These are phyloP conservation scores for Phytopythium montanum DNA, from an alignment of 352 stramenopile species.

Conservation along the genomic window DNA sequence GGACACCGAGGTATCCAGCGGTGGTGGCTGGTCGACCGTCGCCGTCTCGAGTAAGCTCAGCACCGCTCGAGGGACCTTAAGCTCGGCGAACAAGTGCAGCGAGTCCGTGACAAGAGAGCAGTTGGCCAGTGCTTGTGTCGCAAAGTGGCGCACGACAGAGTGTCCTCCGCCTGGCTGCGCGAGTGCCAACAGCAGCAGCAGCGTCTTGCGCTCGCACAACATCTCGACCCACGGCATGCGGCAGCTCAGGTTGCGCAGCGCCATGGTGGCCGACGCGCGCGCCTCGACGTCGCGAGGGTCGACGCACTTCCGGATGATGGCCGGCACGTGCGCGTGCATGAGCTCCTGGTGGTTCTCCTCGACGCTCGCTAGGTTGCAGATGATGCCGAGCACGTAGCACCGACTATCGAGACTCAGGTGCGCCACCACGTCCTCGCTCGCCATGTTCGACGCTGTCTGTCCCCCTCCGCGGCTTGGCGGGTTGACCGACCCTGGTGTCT, in stretches of 20 bases:
- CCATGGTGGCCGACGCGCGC: conserved; percentile 67
- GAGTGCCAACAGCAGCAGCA: conserved; percentile 58
- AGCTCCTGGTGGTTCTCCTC: conserved; percentile 81
- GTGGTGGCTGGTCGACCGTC: conserved; percentile 1
- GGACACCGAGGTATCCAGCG: background rate
- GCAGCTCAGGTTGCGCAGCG: conserved; percentile 69
- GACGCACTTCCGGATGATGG: conserved; percentile 69
- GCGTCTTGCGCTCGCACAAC: conserved; percentile 67
- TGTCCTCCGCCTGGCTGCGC: conserved; percentile 36
- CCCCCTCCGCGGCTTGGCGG: background rate
- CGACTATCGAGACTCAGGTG: conserved; percentile 30
- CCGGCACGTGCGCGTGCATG: conserved; percentile 64
- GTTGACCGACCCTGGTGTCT: background rate
- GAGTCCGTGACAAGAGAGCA: conserved; percentile 76
- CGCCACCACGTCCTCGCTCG: conserved; percentile 5
- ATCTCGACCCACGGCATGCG: conserved; percentile 75
- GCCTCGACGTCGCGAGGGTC: conserved; percentile 58
- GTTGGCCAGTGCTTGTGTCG: conserved; percentile 62
- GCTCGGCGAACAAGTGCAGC: conserved; percentile 64
- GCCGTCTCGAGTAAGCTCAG: conserved; percentile 44
- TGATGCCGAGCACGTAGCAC: conserved; percentile 56
- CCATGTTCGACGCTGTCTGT: background rate
- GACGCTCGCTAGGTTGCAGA: conserved; percentile 74
- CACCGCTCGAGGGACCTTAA: conserved; percentile 49
- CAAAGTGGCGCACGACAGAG: conserved; percentile 57